Percentiles rank a stretch among this genome's conserved stretches.
Conservation (phyloP, 2,329 filamentous ascomycete genomes). For the Phialophora verrucosa region DNA sequence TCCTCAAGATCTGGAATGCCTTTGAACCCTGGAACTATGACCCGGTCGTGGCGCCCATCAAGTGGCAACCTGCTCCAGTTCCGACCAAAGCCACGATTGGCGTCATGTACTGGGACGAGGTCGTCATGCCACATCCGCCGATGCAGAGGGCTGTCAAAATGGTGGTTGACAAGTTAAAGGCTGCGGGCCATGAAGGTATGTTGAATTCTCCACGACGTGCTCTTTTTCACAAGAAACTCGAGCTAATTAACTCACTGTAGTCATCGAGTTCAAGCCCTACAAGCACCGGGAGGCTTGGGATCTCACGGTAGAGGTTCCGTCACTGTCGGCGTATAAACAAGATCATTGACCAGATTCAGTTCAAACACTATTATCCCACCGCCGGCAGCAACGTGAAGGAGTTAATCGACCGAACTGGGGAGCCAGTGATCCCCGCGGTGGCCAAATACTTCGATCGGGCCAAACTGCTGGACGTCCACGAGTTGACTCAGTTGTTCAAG, state of each 20-base stretch:
- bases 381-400: conserved; percentile 9
- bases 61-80: conserved; percentile 33
- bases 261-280: conserved; percentile 45
- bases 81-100: conserved; percentile 53
- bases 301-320: conserved; percentile 1
- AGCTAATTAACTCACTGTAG: conserved; percentile 39
- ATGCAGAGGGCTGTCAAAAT: conserved; percentile 55
- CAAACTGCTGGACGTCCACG: conserved; percentile 1
- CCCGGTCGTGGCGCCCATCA: conserved; percentile 54
- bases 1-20: not conserved
- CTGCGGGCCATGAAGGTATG: conserved; percentile 54
- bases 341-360: not conserved
- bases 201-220: not conserved
- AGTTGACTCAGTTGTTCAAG: conserved; percentile 13
- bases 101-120: conserved; percentile 58
- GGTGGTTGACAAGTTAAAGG: conserved; percentile 58
- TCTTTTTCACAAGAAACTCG: not conserved
- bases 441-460: conserved; percentile 9
- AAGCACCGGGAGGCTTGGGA: conserved; percentile 23
- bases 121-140: conserved; percentile 62
- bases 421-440: conserved; percentile 7
- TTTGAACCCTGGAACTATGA: conserved; percentile 60
- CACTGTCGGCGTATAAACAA: not conserved
- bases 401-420: conserved; percentile 1
- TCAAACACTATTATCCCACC: conserved; percentile 15